These are phyloP conservation scores for Ustilago xerochloae DNA, from an alignment of 1,284 basidiomycete genomes.

Conservation along the genomic window DNA sequence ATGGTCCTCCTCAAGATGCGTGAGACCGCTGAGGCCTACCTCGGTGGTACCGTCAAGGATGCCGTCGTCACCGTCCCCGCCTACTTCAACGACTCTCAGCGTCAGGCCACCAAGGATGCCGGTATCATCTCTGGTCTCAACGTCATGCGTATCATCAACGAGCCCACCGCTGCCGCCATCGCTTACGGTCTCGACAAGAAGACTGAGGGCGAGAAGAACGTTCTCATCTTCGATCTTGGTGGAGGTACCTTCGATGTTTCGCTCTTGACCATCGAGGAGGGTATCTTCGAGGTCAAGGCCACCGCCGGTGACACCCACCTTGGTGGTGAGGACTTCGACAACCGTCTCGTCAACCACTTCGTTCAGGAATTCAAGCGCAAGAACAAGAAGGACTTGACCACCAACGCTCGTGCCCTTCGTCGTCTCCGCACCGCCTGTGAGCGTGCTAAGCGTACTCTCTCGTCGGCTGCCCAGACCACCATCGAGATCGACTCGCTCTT, in stretches of 20 bases:
- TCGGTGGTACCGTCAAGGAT: constrained; percentile 82
- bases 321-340: constrained; percentile 99
- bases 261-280: constrained; percentile 95
- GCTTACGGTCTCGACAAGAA: constrained; percentile 92
- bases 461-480: constrained; percentile 93
- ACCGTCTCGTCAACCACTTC: constrained; percentile 94
- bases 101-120: constrained; percentile 94
- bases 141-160: constrained; percentile 95
- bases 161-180: constrained; percentile 93
- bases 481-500: constrained; percentile 98
- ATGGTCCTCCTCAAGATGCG: constrained; percentile 99
- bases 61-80: constrained; percentile 91
- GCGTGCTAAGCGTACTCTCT: constrained; percentile 98
- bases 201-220: constrained; percentile 85
- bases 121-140: constrained; percentile 89
- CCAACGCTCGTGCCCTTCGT: constrained; percentile 93
- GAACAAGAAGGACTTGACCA: constrained; percentile 95
- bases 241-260: constrained; percentile 99
- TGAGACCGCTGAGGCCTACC: constrained; percentile 96
- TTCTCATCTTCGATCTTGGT: constrained; percentile 96
- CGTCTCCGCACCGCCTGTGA: constrained; percentile 98
- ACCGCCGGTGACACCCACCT: constrained; percentile 99
- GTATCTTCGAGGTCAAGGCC: constrained; percentile 99
- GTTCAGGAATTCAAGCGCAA: constrained; percentile 98
- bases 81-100: constrained; percentile 98